phyloP scores from a whole-genome alignment of 2,329 filamentous ascomycete species.

The Alternaria dauci region DNA sequence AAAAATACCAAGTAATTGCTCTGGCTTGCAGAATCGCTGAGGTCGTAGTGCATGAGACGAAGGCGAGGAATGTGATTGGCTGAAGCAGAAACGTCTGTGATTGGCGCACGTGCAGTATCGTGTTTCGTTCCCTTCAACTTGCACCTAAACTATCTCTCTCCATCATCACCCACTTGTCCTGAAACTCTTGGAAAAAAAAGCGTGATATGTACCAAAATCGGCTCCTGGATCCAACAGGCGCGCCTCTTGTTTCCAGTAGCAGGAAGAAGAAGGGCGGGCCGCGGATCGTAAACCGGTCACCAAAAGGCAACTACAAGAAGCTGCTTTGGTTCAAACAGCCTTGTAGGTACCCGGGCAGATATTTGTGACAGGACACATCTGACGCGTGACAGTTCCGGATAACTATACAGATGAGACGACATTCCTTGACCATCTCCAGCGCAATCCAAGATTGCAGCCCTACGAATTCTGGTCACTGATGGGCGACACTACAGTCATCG shows the following conservation, averaged over 20 bases:
- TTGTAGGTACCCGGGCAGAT: constrained; percentile 63
- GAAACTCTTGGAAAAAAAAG: not conserved
- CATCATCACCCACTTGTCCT: constrained; percentile 1
- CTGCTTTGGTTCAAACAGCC: constrained; percentile 97
- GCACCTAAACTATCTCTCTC: not conserved
- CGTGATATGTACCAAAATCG: constrained; percentile 23
- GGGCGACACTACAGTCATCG: constrained; percentile 92
- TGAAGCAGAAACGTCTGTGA: not conserved
- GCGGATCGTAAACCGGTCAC: constrained; percentile 71
- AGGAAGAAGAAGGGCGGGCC: constrained; percentile 62
- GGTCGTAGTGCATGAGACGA: too few species aligned
- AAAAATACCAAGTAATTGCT: not conserved
- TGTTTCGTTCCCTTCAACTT: not conserved
- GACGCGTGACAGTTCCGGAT: constrained; percentile 75
- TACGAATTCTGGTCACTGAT: constrained; percentile 99
- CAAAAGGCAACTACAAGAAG: constrained; percentile 88
- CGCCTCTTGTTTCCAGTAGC: constrained; percentile 18
- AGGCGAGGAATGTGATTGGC: not conserved
- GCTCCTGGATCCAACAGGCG: constrained; percentile 23
- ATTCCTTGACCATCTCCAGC: constrained; percentile 93
- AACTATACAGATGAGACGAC: constrained; percentile 98
- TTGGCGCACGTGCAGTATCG: constrained; percentile 2
- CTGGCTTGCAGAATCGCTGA: too few species aligned
- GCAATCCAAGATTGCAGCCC: constrained; percentile 89
- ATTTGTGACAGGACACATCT: constrained; percentile 5